Evolutionary conservation across 495 filamentous ascomycete genomes (phyloP).

Genomic region (Penicillium antarcticum): DNA sequence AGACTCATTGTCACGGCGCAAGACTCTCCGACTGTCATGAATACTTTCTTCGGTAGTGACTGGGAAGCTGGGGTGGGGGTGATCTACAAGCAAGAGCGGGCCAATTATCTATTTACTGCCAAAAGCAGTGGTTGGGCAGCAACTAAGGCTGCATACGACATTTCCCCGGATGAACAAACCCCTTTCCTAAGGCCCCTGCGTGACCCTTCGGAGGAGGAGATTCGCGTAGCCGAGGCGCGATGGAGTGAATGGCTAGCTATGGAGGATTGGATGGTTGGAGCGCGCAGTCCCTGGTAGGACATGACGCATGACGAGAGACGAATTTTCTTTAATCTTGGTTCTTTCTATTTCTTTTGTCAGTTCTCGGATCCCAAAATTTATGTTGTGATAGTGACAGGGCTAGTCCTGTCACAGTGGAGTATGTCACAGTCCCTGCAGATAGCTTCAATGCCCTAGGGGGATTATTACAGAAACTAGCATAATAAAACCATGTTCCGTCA

Average conservation of each 20-base stretch:
- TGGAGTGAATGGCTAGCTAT: slow-evolving; percentile 91
- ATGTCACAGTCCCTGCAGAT: slow-evolving; percentile 13
- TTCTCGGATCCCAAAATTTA: slow-evolving; percentile 1
- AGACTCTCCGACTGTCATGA: slow-evolving; percentile 71
- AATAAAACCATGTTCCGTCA: background rate
- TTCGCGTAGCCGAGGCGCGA: slow-evolving; percentile 70
- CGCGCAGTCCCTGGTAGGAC: slow-evolving; percentile 50
- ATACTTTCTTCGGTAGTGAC: slow-evolving; percentile 85
- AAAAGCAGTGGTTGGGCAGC: slow-evolving; percentile 86
- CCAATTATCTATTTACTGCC: slow-evolving; percentile 93
- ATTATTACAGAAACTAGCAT: background rate
- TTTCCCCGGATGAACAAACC: slow-evolving; percentile 69
- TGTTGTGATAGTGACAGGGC: background rate
- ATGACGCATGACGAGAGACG: slow-evolving; percentile 20
- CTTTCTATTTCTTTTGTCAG: slow-evolving; percentile 7
- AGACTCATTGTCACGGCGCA: slow-evolving; percentile 85
- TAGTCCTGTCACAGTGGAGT: slow-evolving; percentile 9
- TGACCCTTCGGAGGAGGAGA: slow-evolving; percentile 70
- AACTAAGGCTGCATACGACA: slow-evolving; percentile 86
- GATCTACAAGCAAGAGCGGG: slow-evolving; percentile 78
- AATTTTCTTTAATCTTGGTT: slow-evolving; percentile 19
- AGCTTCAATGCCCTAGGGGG: background rate
- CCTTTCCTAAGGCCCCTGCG: slow-evolving; percentile 81
- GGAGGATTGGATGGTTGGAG: slow-evolving; percentile 94
- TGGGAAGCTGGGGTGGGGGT: slow-evolving; percentile 75